Base-by-base conservation (phyloP, 2,329 filamentous ascomycete species). In the Elsinoe arachidis region DNA sequence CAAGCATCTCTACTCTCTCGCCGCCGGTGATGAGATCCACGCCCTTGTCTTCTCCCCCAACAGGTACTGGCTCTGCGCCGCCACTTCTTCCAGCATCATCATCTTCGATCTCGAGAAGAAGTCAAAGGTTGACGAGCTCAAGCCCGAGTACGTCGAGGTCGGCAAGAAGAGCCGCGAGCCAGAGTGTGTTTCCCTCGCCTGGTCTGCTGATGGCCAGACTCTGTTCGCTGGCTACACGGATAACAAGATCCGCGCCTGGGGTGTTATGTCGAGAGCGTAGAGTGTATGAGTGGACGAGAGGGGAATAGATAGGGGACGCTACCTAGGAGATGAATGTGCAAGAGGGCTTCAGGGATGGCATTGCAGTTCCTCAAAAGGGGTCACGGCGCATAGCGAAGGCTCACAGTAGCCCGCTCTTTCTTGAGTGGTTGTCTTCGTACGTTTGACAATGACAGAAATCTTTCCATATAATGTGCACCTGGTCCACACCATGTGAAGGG, bases 91-190 rank as follows among this genome's bases (percentile, higher is more conserved):
- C 80, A 90, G 85, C 84, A 97, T 99, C 85, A 96, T 96, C 85
- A 97, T 99, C 84, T 99, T 99, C 81, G 93, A 99, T 74, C 86
- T 99, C 69, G 93, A 99, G 90, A 99, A 99, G 91, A 99, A 99
- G 91, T 95, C 87, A 87, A 97, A 96, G 88, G 92, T 97, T 74
- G 92, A 97, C 72, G 93, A 97, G 86, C 86, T 99, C 78, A 96
- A 95, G 87, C 92, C 92, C 68, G 93, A 99, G 78, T 95, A 93
- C 82, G 82, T 90, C 73, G 84, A 90, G 75, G 87, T 90, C 75
- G 89, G 91, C 81, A 96, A 96, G 90, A 97, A 97, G 90, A 90
- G 87, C 85, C 86, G 91, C 75, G 92, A 96, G 80, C 93, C 93
- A 70, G 92, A 97, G 86, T 97, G 92, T 78, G 86, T 99, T 72